Evolutionary conservation across 345 rosid species (phyloP), one percentile per base, ranked within the genome.

Genomic region (Capsella bursapastoris): DNA sequence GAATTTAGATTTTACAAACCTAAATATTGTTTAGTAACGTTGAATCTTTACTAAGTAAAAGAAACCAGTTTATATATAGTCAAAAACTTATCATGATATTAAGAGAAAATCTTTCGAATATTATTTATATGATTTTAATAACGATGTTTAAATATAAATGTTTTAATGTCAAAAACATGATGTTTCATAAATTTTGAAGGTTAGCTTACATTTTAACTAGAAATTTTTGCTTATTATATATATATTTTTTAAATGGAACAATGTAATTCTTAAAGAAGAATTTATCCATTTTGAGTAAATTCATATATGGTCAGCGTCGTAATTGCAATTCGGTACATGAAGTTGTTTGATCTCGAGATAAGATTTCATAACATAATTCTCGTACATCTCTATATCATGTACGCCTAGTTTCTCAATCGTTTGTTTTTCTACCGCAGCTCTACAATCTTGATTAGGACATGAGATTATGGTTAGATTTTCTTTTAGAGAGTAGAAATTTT

Each of bases 361-460:
- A 41, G 47, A 41, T 41, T n/a, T 41, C 47, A 41, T 1, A 41
- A 41, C n/a, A 41, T 41, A 41, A 41, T 4, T 41, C 14, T 41
- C 6, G 5, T 41, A 76, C 14, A 9, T 2, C 3, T 60, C 7
- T n/a, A 25, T 25, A 34, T 58, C 79, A 6, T 10, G 2, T 16
- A 7, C 29, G 2, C 59, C 29, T 32, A 76, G 31, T 10, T 45
- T 62, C 34, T 76, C 50, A 22, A 76, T 62, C 49, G 70, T 76
- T n/a, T 27, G 50, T 0, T 44, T 32, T 35, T 70, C 79, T 35
- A 69, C 79, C 1, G 65, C 6, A 8, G 74, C 74, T 43, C 12
- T 6, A 55, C 79, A 76, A 10, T 32, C 57, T n/a, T 2, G 7
- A 34, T 27, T 15, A 69, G 70, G 79, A 13, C 79, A 69, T 25